Base-by-base conservation (phyloP, 2,329 filamentous ascomycete species). In the Raffaelea albimanens region DNA sequence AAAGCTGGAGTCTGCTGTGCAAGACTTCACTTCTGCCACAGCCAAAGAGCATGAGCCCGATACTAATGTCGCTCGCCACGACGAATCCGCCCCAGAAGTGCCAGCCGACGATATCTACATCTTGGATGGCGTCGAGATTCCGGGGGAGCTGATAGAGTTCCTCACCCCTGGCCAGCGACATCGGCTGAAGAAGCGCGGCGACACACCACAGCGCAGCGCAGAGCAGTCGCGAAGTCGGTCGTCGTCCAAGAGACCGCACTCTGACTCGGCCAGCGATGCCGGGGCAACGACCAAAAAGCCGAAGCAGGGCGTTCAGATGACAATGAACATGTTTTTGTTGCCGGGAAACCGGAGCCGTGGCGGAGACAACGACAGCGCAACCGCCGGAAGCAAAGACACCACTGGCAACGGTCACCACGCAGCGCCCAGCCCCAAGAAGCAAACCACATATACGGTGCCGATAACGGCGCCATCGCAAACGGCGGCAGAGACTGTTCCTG, bases 321-420 rank as follows among this genome's bases (percentile, higher is more conserved):
- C 53, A 9, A 55, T 55, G 22, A 52, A 43, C 23, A 50, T 52
- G 50, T 55, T 55, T 34, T 22, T 53, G 29, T 44, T 34, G 16
- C 36, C 49, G 3, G 38, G 23, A 7, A 38, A 21, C 25, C 25
- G 25, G 25, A 29, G 10, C n/a, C 31, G 19, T 20, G 33, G 13
- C 18, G 22, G 14, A 29, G 18, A 29, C 2, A 11, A 21, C 23
- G 20, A n/a, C 22, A n/a, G 14, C n/a, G n/a, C n/a, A n/a, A n/a
- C n/a, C n/a, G n/a, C n/a, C n/a, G n/a, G n/a, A n/a, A n/a, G n/a
- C n/a, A n/a, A n/a, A n/a, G n/a, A n/a, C n/a, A n/a, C n/a, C n/a
- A n/a, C n/a, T 20, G 36, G 20, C 31, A 18, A 25, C 41, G 2
- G 41, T 5, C 20, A 13, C 14, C 14, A 18, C 14, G 41, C 4